phyloP scores from a whole-genome alignment of 1,284 basidiomycete species.

The Agroathelia rolfsii region DNA sequence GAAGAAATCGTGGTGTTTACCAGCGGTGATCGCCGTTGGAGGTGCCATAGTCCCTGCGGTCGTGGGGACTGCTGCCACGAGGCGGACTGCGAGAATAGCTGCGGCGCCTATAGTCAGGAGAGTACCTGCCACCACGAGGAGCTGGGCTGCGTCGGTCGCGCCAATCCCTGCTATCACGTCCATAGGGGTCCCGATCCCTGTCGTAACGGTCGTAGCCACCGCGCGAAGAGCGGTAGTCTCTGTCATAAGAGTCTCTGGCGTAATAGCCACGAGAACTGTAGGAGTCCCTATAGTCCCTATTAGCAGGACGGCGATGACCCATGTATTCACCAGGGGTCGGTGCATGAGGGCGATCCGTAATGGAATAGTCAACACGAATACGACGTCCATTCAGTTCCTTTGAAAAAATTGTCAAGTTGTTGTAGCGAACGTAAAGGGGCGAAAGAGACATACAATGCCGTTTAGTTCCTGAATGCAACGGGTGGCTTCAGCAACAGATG shows the following conservation, averaged over 20 bases:
- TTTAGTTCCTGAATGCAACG: constrained; percentile 88
- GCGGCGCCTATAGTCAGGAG: constrained; percentile 64
- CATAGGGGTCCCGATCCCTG: constrained; percentile 47
- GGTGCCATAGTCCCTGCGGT: constrained; percentile 39
- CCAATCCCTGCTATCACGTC: constrained; percentile 47
- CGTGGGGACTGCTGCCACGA: constrained; percentile 59
- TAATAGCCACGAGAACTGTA: constrained; percentile 28
- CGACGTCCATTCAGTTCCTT: constrained; percentile 90
- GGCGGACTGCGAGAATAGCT: constrained; percentile 72
- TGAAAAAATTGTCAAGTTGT: constrained; percentile 10
- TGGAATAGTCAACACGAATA: constrained; percentile 95
- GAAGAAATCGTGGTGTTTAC: constrained; percentile 25
- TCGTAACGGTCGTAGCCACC: constrained; percentile 40
- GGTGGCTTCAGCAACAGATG: constrained; percentile 75
- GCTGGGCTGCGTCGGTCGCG: constrained; percentile 59
- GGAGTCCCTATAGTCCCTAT: constrained; percentile 40
- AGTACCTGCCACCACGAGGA: constrained; percentile 53
- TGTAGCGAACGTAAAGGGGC: constrained; percentile 1
- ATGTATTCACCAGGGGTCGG: constrained; percentile 98
- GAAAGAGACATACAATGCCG: constrained; percentile 60
- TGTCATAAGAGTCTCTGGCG: constrained; percentile 37
- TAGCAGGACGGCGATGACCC: constrained; percentile 69
- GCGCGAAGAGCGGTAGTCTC: constrained; percentile 36
- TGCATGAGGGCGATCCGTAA: constrained; percentile 87
- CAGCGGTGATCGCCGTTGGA: constrained; percentile 31